A percentile compares a stretch with the other conserved stretches of the same genome.
These are phyloP conservation scores for Vinca minor DNA, from an alignment of 257 asterid genomes.

Conservation along the genomic window DNA sequence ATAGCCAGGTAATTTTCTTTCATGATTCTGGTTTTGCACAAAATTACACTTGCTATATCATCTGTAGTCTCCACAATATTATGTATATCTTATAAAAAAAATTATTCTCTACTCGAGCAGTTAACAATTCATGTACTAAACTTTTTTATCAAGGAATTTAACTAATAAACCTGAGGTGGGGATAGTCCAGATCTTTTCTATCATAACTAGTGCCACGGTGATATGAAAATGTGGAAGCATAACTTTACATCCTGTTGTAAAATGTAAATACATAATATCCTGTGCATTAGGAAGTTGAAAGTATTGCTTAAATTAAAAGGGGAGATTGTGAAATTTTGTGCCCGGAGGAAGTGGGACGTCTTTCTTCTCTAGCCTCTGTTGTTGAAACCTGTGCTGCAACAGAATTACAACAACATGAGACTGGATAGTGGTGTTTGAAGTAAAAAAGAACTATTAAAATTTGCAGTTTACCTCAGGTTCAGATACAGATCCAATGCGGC, in stretches of 20 bases:
- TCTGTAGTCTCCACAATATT: neutral
- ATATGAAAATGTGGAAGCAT: neutral
- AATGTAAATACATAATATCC: neutral
- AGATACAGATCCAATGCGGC: neutral
- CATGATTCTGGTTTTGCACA: neutral
- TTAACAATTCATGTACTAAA: neutral
- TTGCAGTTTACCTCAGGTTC: too few relatives aligned
- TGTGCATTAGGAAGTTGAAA: neutral
- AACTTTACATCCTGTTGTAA: neutral
- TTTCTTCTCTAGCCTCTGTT: neutral
- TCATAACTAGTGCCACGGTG: neutral
- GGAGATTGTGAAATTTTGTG: neutral
- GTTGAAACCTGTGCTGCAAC: neutral
- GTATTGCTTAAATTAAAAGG: neutral
- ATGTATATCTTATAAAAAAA: neutral
- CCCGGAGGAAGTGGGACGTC: neutral
- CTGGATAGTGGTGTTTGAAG: neutral
- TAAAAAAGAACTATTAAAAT: neutral
- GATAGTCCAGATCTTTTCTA: too few relatives aligned
- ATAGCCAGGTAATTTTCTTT: conserved; percentile 21
- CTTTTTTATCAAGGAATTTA: neutral
- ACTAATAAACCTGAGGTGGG: neutral
- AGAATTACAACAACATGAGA: neutral
- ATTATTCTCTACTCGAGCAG: neutral
- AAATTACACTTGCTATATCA: too few relatives aligned